Evolutionary conservation across 495 filamentous ascomycete species (phyloP).

Genomic region (Penicillium diatomitis): DNA sequence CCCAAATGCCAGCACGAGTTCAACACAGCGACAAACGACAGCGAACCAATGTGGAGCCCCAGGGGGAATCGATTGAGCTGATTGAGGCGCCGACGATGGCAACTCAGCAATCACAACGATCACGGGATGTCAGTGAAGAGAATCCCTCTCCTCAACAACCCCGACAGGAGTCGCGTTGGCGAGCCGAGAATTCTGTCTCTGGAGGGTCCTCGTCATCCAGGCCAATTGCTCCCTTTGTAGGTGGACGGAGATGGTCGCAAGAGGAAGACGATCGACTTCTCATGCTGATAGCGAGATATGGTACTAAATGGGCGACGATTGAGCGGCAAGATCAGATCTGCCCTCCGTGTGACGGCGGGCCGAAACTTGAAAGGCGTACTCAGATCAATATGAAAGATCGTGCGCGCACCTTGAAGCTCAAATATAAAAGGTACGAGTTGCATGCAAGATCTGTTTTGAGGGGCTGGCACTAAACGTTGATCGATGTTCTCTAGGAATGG

Average conservation of each 20-base stretch:
- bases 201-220: no score
- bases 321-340: constrained; percentile 17
- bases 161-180: not conserved
- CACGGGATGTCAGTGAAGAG: not conserved
- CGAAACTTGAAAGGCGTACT: constrained; percentile 47
- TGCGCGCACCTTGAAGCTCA: constrained; percentile 55
- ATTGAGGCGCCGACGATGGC: no score
- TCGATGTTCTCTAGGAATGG: not conserved
- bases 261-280: constrained; percentile 24
- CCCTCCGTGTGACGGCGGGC: constrained; percentile 13
- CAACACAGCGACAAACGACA: constrained; percentile 1
- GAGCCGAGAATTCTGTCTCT: not conserved
- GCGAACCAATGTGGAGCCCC: not conserved
- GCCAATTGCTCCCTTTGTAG: not conserved
- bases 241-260: constrained; percentile 9
- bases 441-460: no score
- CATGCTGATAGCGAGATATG: constrained; percentile 13
- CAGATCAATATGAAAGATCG: constrained; percentile 80
- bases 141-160: not conserved
- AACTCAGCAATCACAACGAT: no score
- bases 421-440: constrained; percentile 12
- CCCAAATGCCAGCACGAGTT: constrained; percentile 13
- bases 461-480: no score
- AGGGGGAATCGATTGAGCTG: no score
- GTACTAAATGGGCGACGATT: constrained; percentile 20